Evolutionary conservation across 495 filamentous ascomycete genomes (phyloP), one percentile per base, ranked within the genome.

Genomic region (Aspergillus coremiiformis): DNA sequence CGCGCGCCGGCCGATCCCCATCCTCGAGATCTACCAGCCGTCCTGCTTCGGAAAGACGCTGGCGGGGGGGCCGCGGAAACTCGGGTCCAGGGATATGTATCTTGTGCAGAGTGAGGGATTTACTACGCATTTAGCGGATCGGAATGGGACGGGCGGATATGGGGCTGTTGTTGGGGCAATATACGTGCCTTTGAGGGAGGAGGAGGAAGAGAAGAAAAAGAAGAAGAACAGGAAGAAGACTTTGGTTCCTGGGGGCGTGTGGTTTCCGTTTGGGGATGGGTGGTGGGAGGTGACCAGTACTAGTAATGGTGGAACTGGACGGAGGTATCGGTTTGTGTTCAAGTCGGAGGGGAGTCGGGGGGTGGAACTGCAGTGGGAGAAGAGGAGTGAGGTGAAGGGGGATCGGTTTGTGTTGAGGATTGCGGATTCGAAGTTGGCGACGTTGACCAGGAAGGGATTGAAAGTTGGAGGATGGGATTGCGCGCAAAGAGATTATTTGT

Each of bases 21-120:
- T 73, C 20, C 59, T 73, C 1, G 70, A 69, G 39, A 55, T 70
- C 51, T 69, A 64, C 63, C 66, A 66, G 27, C 68, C 70, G 14
- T 60, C 67, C 23, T 52, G 60, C 11, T 58, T 66, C 32, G 65
- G 63, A 51, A 52, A 66, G 57, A 46, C 57, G 57, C 26, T 65
- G 53, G 8, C 52, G 37, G 19, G 57, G 0, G 53, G 57, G 12
- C 50, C 54, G 1, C 56, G 59, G 4, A 71, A 70, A 39, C 54
- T 71, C 0, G 52, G 57, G 29, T 19, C 56, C 17, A 56, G 58
- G 3, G 70, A 73, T 60, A 45, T 70, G 33, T 73, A 71, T 29
- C 54, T 66, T 1, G 60, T 62, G 1, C 61, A 63, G 50, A 66
- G 59, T 46, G 70, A 71, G 23, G 19, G 44, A 14, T 64, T 53